phyloP scores from a whole-genome alignment of 1,139 yeast species.

The Lodderomyces theae region DNA sequence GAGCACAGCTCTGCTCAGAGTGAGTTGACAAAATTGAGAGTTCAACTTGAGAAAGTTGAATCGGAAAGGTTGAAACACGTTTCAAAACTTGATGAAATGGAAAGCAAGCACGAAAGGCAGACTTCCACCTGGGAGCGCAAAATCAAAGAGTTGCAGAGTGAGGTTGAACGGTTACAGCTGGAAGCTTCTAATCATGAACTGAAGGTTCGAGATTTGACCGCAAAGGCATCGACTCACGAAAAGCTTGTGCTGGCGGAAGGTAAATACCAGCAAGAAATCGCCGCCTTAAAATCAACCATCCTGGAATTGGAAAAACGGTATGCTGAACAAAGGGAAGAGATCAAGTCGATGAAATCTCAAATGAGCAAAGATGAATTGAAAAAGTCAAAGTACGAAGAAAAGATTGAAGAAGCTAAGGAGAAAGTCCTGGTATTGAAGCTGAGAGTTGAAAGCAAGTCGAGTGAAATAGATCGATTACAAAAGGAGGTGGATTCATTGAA shows the following conservation, averaged over 20 bases:
- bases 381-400: slow-evolving; percentile 13
- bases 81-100: slow-evolving; percentile 11
- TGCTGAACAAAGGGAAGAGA: slow-evolving; percentile 6
- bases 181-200: background rate
- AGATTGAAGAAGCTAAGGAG: slow-evolving; percentile 15
- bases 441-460: slow-evolving; percentile 12
- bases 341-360: slow-evolving; percentile 14
- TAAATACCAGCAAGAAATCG: background rate
- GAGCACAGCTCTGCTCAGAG: slow-evolving; percentile 17
- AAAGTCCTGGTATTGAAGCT: slow-evolving; percentile 14
- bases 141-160: background rate
- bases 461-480: slow-evolving; percentile 12
- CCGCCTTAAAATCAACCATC: background rate
- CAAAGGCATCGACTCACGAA: background rate
- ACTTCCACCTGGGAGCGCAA: slow-evolving; percentile 10
- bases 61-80: slow-evolving; percentile 17
- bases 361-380: slow-evolving; percentile 14
- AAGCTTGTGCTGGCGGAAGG: background rate
- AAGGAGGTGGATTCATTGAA: slow-evolving; percentile 15
- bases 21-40: slow-evolving; percentile 16
- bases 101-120: slow-evolving; percentile 10
- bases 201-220: background rate
- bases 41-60: slow-evolving; percentile 17
- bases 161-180: background rate
- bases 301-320: background rate